Evolutionary conservation across 2,329 filamentous ascomycete genomes (phyloP).

Genomic region (Hypoxylon sp.): DNA sequence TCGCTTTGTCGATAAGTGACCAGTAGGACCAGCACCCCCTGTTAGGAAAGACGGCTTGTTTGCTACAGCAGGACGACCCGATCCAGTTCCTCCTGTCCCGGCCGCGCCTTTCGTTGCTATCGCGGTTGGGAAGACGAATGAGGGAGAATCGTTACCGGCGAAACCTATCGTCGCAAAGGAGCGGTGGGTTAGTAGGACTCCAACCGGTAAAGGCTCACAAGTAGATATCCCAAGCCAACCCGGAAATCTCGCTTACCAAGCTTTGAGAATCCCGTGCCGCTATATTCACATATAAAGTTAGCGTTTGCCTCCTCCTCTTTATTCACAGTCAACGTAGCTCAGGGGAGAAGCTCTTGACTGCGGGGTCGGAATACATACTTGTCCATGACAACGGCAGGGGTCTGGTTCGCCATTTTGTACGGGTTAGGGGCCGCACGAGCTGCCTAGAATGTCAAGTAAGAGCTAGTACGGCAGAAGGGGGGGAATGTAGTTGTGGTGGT

Average conservation of each 20-base stretch:
- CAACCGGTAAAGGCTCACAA: constrained; percentile 26
- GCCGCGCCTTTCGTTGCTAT: constrained; percentile 93
- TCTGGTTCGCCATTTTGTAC: constrained; percentile 91
- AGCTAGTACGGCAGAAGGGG: not conserved
- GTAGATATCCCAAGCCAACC: constrained; percentile 11
- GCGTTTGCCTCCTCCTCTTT: constrained; percentile 51
- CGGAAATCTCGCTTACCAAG: constrained; percentile 76
- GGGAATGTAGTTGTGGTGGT: constrained; percentile 19
- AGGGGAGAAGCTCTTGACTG: constrained; percentile 35
- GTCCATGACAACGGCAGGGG: constrained; percentile 99
- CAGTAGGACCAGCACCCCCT: constrained; percentile 85
- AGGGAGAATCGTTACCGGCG: constrained; percentile 98
- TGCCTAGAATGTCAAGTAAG: constrained; percentile 15
- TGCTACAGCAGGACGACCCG: constrained; percentile 88
- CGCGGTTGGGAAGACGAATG: constrained; percentile 98
- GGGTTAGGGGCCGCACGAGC: constrained; percentile 43
- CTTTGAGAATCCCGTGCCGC: constrained; percentile 99
- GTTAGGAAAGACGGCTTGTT: constrained; percentile 97
- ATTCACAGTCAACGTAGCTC: constrained; percentile 6
- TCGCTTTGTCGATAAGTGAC: constrained; percentile 90
- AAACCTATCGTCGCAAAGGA: constrained; percentile 75
- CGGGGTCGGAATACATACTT: constrained; percentile 78
- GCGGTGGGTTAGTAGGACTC: constrained; percentile 46
- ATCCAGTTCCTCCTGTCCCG: constrained; percentile 81
- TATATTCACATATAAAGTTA: constrained; percentile 64